Base-by-base conservation (phyloP, 192 early-diverging fungal species). In the Backusella circina region DNA sequence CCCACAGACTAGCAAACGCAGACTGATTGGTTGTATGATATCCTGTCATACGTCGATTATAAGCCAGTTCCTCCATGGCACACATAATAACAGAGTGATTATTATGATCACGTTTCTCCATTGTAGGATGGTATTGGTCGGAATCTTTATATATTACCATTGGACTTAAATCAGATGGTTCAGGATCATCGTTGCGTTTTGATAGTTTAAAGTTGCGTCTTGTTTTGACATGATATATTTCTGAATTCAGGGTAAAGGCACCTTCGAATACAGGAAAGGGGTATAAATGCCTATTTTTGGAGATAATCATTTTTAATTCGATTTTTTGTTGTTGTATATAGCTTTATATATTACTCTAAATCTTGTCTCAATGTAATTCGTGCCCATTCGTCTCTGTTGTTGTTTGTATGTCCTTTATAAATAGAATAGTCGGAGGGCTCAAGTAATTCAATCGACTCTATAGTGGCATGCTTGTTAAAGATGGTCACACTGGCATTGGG, bases 191-290 rank as follows among this genome's bases (percentile, higher is more conserved):
- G 1, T 76, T 67, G 7, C 88, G 81, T 70, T 87, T 87, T 10
- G 88, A 87, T 12, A 79, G 77, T 50, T 82, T 82, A 73, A 89
- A 92, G 12, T 86, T 80, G 12, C 74, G 70, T 2, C 76, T 79
- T 9, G 88, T 86, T 65, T 89, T 91, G 54, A 92, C 78, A 70
- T 90, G 89, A 72, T 86, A 88, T 13, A 89, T 85, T 65, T 89
- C 88, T 1, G 80, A 86, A 39, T 84, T 57, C 0, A 85, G 72
- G 39, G 71, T 77, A 67, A 92, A 94, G 35, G 85, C 80, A 4
- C 91, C 92, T 71, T 91, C 85, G 3, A 94, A 65, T 2, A 91
- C 81, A 3, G 87, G 79, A 31, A 71, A 31, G 38, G 78, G 64
- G 26, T 79, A n/a, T 23, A 77, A 54, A 8, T 54, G 23, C 54